These are phyloP conservation scores for Cladosporium sp. DNA, from an alignment of 2,329 filamentous ascomycete species.

Conservation along the genomic window DNA sequence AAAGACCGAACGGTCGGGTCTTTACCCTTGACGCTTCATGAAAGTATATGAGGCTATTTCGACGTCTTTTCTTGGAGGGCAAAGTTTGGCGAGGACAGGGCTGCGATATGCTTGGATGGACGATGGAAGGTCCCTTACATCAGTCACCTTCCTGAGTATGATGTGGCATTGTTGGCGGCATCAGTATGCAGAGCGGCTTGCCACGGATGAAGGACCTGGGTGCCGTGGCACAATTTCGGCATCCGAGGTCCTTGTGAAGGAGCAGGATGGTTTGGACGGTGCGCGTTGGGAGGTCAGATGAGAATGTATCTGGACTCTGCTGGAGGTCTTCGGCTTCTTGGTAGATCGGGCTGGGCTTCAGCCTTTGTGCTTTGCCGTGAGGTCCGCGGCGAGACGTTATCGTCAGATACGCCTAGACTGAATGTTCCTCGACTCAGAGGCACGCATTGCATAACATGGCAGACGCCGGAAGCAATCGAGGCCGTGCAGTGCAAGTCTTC, in stretches of 20 bases:
- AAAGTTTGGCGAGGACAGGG: background rate
- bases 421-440: background rate
- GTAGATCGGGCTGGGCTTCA: background rate
- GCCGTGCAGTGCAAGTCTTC: background rate
- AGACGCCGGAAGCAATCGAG: background rate
- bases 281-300: too few species aligned
- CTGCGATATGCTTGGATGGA: background rate
- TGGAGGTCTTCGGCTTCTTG: background rate
- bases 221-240: background rate
- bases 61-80: background rate
- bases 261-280: background rate
- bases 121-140: background rate
- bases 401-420: background rate
- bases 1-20: background rate
- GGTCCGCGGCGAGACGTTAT: background rate
- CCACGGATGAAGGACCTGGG: background rate
- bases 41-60: slow-evolving; percentile 3
- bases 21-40: background rate
- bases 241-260: background rate
- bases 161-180: background rate
- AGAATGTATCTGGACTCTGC: background rate
- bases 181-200: too few species aligned
- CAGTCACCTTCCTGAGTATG: too few species aligned
- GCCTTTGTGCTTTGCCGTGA: too few species aligned
- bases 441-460: background rate